Evolutionary conservation across 2,329 filamentous ascomycete species (phyloP), one percentile per base, ranked within the genome.

Genomic region (Trichoderma koningiopsis): DNA sequence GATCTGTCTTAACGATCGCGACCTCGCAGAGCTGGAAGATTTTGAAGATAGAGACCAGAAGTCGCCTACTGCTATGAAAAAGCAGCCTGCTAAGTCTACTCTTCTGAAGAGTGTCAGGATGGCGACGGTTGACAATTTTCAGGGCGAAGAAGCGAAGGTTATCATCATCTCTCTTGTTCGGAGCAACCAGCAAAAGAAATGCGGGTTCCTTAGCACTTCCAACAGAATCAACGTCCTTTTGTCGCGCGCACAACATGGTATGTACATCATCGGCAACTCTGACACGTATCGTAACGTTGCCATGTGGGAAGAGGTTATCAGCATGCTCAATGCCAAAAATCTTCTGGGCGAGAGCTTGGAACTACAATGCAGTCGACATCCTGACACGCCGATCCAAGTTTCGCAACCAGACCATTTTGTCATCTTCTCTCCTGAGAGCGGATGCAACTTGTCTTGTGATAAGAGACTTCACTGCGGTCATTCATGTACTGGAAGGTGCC

Each of bases 141-240:
- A 94, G 73, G 92, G 91, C 0, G 91, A 94, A 74, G 91, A 94
- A 74, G 89, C 88, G 1, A 89, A 92, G 63, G 81, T 94, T 10
- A 82, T 94, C 0, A 81, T 94, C 3, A 81, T 94, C 0, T 92
- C 89, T 0, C 80, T 94, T 0, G 90, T 93, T 0, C 85, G 92
- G 52, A 92, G 90, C 78, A 94, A 94, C 72, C 71, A 76, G 0
- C 73, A 84, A 8, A 80, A 79, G 10, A 86, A 84, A 6, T 85
- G 85, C 22, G 92, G 91, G 0, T 94, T 94, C 70, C 80, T 94
- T 0, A 85, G 80, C 31, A 89, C 88, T 0, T 80, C 84, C 0
- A 92, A 93, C 72, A 85, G 90, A 0, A 88, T 93, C 77, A 92
- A 92, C 69, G 89, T 92, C 0, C 80, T 92, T 0, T 80, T 92